phyloP scores from a whole-genome alignment of 768 basidiomycete genomes.

The Agaricus blazei region DNA sequence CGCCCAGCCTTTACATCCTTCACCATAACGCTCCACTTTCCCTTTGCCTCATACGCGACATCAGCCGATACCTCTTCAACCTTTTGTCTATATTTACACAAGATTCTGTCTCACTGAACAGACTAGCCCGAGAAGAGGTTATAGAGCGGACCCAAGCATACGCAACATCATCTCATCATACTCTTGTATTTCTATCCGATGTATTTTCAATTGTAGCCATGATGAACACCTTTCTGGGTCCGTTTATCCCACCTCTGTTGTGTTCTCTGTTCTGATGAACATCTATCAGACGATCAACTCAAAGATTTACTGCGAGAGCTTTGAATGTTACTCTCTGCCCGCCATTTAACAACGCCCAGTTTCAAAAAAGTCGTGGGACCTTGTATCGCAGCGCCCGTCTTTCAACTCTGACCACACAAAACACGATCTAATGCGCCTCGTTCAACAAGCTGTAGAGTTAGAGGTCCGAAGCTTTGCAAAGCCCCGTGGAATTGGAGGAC shows the following conservation, averaged over 20 bases:
- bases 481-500: too few relatives aligned
- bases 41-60: slow-evolving; percentile 44
- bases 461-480: too few relatives aligned
- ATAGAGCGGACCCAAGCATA: slow-evolving; percentile 35
- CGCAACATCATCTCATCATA: slow-evolving; percentile 45
- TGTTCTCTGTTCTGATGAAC: not conserved
- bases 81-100: slow-evolving; percentile 14
- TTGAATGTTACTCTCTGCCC: slow-evolving; percentile 34
- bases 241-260: slow-evolving; percentile 15
- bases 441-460: too few relatives aligned
- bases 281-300: slow-evolving; percentile 36
- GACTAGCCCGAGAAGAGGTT: slow-evolving; percentile 26
- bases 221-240: slow-evolving; percentile 45
- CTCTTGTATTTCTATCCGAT: slow-evolving; percentile 45
- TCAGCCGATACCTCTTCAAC: slow-evolving; percentile 36
- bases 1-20: slow-evolving; percentile 25
- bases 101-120: slow-evolving; percentile 17
- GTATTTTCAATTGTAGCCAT: slow-evolving; percentile 45
- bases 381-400: slow-evolving; percentile 37
- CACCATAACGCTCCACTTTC: slow-evolving; percentile 15
- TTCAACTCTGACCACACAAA: not conserved
- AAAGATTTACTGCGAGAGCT: slow-evolving; percentile 37
- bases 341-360: slow-evolving; percentile 30
- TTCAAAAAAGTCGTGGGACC: slow-evolving; percentile 37
- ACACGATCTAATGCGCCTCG: too few relatives aligned